Percentiles rank a stretch among this genome's conserved stretches.
phyloP scores from a whole-genome alignment of 2,329 filamentous ascomycete species.

The Xylariaceae sp. region DNA sequence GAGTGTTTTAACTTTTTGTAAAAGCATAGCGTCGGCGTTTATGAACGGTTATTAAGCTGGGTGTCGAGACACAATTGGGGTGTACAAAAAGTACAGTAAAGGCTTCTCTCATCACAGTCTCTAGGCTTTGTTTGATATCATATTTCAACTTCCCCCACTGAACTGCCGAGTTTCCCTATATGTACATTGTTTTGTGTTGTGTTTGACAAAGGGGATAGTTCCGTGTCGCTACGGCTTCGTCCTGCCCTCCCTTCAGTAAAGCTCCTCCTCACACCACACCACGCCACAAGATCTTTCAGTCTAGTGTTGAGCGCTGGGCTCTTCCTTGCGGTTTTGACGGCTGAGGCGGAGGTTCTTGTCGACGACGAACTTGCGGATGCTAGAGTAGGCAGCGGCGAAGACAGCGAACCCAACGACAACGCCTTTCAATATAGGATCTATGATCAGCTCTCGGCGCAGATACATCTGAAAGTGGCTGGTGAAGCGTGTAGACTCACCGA shows the following conservation, averaged over 20 bases:
- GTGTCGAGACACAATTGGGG: constrained; percentile 15
- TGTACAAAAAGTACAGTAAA: constrained; percentile 13
- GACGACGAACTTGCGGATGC: constrained; percentile 71
- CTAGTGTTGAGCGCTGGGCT: constrained; percentile 36
- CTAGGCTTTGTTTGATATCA: constrained; percentile 24
- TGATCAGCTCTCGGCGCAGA: constrained; percentile 6
- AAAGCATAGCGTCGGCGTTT: constrained; percentile 33
- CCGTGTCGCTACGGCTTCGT: constrained; percentile 12
- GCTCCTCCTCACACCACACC: constrained; percentile 10
- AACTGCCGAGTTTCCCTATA: constrained; percentile 20
- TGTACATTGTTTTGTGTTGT: constrained; percentile 25
- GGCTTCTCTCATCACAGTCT: constrained; percentile 14
- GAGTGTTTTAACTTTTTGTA: constrained; percentile 21
- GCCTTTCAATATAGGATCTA: constrained; percentile 43
- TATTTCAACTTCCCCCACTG: constrained; percentile 21
- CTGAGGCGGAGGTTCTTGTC: constrained; percentile 90
- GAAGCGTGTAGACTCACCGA: constrained; percentile 59
- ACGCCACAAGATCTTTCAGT: neutral
- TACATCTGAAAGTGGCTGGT: neutral
- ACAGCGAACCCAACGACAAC: constrained; percentile 84
- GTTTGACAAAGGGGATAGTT: constrained; percentile 18
- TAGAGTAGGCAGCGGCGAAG: constrained; percentile 74
- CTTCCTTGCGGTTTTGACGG: constrained; percentile 54
- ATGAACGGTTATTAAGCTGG: constrained; percentile 13
- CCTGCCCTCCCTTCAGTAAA: constrained; percentile 14